Conservation (phyloP, 768 basidiomycete genomes). For the Sporobolomyces phaffii region DNA sequence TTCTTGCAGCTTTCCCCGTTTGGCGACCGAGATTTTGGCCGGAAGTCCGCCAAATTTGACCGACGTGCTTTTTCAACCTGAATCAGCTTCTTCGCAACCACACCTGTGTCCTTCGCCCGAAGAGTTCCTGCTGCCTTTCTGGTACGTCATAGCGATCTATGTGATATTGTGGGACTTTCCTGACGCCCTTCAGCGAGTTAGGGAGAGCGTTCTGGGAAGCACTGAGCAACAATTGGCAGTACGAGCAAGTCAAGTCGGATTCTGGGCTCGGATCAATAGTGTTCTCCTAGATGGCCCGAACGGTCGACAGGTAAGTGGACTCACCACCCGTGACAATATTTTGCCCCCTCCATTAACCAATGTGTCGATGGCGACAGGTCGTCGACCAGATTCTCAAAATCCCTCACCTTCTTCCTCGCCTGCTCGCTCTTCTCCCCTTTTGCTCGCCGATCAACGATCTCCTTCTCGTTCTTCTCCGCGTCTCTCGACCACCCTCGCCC, state of each 20-base stretch:
- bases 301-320: conserved; percentile 67
- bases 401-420: conserved; percentile 69
- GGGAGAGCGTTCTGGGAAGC: conserved; percentile 56
- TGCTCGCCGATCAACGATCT: conserved; percentile 87
- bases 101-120: conserved; percentile 23
- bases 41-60: conserved; percentile 93
- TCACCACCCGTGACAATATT: background rate
- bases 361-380: conserved; percentile 57
- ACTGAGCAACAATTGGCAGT: conserved; percentile 80
- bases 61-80: conserved; percentile 65
- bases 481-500: conserved; percentile 43
- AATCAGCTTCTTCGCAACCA: conserved; percentile 22
- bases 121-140: conserved; percentile 27
- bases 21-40: conserved; percentile 89
- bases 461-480: conserved; percentile 68
- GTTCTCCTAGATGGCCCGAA: conserved; percentile 74
- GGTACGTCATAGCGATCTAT: conserved; percentile 23
- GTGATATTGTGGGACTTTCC: too few relatives aligned
- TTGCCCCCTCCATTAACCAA: conserved; percentile 1
- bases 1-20: conserved; percentile 71
- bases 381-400: conserved; percentile 81
- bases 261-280: conserved; percentile 90
- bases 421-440: conserved; percentile 72
- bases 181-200: background rate
- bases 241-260: conserved; percentile 76